Evolutionary conservation across 2,329 filamentous ascomycete genomes (phyloP).

Genomic region (Parasarocladium wereldwijsianum): DNA sequence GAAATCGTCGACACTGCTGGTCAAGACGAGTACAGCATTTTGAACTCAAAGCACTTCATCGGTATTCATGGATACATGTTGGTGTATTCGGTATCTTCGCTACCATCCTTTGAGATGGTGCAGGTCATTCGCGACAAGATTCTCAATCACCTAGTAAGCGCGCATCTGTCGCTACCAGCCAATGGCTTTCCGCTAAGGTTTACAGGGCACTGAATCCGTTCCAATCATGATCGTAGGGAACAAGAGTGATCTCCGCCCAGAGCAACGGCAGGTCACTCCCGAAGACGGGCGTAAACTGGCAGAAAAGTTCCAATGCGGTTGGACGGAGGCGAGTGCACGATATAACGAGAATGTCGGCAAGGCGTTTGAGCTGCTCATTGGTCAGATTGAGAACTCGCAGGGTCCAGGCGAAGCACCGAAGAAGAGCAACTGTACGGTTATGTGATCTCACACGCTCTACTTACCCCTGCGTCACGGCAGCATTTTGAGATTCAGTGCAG

Average conservation of each 20-base stretch:
- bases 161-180: background rate
- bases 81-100: constrained; percentile 91
- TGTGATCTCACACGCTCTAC: too few species aligned
- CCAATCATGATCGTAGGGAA: constrained; percentile 93
- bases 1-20: constrained; percentile 98
- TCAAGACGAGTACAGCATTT: constrained; percentile 96
- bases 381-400: constrained; percentile 85
- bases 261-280: constrained; percentile 78
- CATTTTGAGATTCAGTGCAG: too few species aligned
- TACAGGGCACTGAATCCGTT: constrained; percentile 75
- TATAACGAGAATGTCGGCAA: constrained; percentile 90
- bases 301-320: constrained; percentile 80
- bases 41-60: constrained; percentile 98
- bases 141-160: constrained; percentile 77
- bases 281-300: constrained; percentile 77
- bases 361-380: constrained; percentile 88
- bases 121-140: constrained; percentile 95
- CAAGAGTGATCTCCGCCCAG: constrained; percentile 85
- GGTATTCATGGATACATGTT: constrained; percentile 98
- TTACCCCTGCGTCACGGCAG: too few species aligned
- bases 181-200: background rate
- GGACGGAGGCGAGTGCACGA: constrained; percentile 86
- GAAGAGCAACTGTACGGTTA: constrained; percentile 68
- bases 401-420: constrained; percentile 75
- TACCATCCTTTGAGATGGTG: constrained; percentile 95